Evolutionary conservation across 2,329 filamentous ascomycete genomes (phyloP), one percentile per base, ranked within the genome.

Genomic region (Colletotrichum somersetense): DNA sequence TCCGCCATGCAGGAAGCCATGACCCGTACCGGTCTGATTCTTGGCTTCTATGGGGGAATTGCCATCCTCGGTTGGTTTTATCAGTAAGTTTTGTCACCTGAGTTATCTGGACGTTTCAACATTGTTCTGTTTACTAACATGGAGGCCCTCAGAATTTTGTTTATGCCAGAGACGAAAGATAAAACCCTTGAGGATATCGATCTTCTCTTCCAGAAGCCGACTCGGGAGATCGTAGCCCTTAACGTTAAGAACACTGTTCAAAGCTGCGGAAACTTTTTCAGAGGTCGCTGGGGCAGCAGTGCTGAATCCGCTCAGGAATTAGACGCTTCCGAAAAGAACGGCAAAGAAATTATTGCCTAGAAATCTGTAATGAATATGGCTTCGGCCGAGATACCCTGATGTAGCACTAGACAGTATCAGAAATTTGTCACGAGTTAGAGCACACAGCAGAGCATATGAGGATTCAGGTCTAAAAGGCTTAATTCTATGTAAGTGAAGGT

Each of bases 101-200:
- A 40, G 20, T 20, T 23, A n/a, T 0, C 53, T 5, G 3, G 6
- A 23, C 3, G 1, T 23, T 33, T 53, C 5, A 16, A 18, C 3
- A 30, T 18, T 30, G 23, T 30, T 53, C 26, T 33, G 26, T 12
- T 8, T 26, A 44, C 35, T 64, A 48, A 46, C 56, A 11, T 33
- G 33, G 12, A n/a, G 38, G 14, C n/a, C 16, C 16, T 20, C 8
- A 56, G 50, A 2, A 84, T 93, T 58, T 78, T 93, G 62, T 93
- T 93, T 81, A 93, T 93, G 92, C 91, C 91, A 0, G 91, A 93
- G 83, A 93, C 91, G 3, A 93, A 93, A 84, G 89, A 91, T 79
- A 87, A 87, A 80, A 85, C 82, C 3, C 86, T 93, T 0, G 92
- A 93, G 80, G 91, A 93, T 80, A 93, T 93, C 71, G 91, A 93